Evolutionary conservation across 345 rosid genomes (phyloP).

Genomic region (Iberis pinnata): DNA sequence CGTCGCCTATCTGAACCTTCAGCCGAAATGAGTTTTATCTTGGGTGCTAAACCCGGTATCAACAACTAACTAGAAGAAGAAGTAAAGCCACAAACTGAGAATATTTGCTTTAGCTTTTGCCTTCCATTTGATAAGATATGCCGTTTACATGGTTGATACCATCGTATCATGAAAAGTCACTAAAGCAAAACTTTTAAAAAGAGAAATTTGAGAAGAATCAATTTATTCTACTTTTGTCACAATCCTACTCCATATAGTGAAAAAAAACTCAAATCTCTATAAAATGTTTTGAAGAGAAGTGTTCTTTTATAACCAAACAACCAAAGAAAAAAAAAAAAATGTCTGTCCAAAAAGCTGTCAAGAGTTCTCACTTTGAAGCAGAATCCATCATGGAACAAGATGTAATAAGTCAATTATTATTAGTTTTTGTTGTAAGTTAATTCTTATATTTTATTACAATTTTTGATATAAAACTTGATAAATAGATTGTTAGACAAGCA

Average conservation of each 20-base stretch:
- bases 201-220: not conserved
- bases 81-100: constrained; percentile 19
- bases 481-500: constrained; percentile 26
- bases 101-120: constrained; percentile 16
- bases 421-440: not conserved
- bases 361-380: constrained; percentile 29
- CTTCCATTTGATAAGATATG: constrained; percentile 19
- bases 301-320: constrained; percentile 12
- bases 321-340: constrained; percentile 16
- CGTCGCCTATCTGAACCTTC: no score
- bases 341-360: constrained; percentile 27
- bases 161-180: not conserved
- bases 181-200: constrained; percentile 13
- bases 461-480: not conserved
- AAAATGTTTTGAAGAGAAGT: constrained; percentile 15
- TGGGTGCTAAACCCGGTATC: no score
- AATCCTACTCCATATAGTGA: not conserved
- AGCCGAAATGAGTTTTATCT: no score
- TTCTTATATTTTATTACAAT: not conserved
- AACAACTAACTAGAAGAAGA: not conserved
- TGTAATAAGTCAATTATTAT: constrained; percentile 9
- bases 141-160: constrained; percentile 20
- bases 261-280: constrained; percentile 17
- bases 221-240: constrained; percentile 16
- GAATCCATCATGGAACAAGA: constrained; percentile 31